phyloP scores from a whole-genome alignment of 2,329 filamentous ascomycete species.

The Pseudopithomyces maydicus region DNA sequence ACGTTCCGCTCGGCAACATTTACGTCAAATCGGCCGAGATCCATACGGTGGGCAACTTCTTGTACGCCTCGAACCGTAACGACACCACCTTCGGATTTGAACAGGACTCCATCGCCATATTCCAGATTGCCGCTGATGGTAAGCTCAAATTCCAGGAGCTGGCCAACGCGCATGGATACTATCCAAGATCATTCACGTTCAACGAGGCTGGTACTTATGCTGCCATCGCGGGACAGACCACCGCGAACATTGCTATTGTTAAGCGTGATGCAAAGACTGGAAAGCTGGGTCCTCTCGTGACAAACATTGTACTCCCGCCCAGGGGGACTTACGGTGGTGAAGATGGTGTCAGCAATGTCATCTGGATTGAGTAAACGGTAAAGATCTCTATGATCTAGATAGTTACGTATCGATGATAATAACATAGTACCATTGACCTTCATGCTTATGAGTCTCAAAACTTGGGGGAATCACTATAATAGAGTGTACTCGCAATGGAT shows the following conservation, averaged over 20 bases:
- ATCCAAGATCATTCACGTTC: slow-evolving; percentile 43
- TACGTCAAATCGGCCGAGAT: slow-evolving; percentile 40
- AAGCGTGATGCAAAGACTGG: slow-evolving; percentile 33
- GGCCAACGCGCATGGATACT: slow-evolving; percentile 38
- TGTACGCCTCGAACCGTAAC: slow-evolving; percentile 43
- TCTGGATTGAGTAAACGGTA: slow-evolving; percentile 37
- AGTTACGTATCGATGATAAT: background rate
- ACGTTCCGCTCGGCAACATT: slow-evolving; percentile 28
- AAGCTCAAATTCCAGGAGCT: slow-evolving; percentile 32
- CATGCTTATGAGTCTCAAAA: too few relatives aligned
- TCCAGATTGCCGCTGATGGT: slow-evolving; percentile 35
- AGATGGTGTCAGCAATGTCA: slow-evolving; percentile 40
- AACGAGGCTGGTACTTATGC: slow-evolving; percentile 38
- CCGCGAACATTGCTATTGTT: slow-evolving; percentile 39
- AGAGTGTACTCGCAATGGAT: too few relatives aligned
- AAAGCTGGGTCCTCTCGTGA: slow-evolving; percentile 29
- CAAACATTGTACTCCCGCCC: slow-evolving; percentile 30
- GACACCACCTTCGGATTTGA: slow-evolving; percentile 42
- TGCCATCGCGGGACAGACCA: slow-evolving; percentile 40
- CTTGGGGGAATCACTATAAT: too few relatives aligned
- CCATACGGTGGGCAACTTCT: slow-evolving; percentile 37
- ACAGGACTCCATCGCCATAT: slow-evolving; percentile 42
- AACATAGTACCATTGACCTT: background rate
- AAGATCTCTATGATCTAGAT: background rate
- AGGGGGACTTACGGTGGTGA: slow-evolving; percentile 35